Evolutionary conservation across 2,329 filamentous ascomycete species (phyloP).

Genomic region (Curvularia hawaiiensis): DNA sequence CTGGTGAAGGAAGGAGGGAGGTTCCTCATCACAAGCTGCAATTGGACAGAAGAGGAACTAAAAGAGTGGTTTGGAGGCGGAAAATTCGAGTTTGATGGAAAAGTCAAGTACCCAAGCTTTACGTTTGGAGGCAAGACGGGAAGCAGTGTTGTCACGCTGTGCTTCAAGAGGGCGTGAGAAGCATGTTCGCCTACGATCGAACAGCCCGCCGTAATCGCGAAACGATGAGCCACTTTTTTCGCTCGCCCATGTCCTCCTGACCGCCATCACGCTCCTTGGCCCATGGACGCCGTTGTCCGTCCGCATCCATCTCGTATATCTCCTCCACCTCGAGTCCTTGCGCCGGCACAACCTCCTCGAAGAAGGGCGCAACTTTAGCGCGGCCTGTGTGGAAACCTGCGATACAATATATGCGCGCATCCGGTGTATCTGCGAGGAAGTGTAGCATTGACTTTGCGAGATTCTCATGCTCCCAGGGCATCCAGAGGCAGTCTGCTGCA

Average conservation of each 20-base stretch:
- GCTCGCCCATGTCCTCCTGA: slow-evolving; percentile 63
- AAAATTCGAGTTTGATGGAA: slow-evolving; percentile 65
- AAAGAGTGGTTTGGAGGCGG: slow-evolving; percentile 72
- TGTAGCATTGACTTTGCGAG: slow-evolving; percentile 66
- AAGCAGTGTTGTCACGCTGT: slow-evolving; percentile 85
- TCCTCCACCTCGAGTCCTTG: slow-evolving; percentile 63
- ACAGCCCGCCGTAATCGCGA: slow-evolving; percentile 45
- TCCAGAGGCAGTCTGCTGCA: slow-evolving; percentile 78
- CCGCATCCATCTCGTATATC: slow-evolving; percentile 72
- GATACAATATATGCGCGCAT: slow-evolving; percentile 66
- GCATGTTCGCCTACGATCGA: background rate
- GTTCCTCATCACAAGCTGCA: slow-evolving; percentile 91
- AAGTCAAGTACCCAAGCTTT: slow-evolving; percentile 83
- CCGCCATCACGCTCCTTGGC: slow-evolving; percentile 60
- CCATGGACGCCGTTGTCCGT: slow-evolving; percentile 68
- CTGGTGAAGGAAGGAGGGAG: slow-evolving; percentile 74
- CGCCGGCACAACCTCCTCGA: slow-evolving; percentile 57
- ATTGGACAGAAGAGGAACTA: slow-evolving; percentile 94
- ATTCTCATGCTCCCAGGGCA: slow-evolving; percentile 73
- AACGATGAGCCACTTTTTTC: slow-evolving; percentile 74
- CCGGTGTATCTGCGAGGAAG: slow-evolving; percentile 58
- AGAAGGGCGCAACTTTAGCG: slow-evolving; percentile 69
- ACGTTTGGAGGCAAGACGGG: slow-evolving; percentile 88
- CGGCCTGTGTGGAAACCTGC: slow-evolving; percentile 76
- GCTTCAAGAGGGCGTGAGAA: slow-evolving; percentile 66